Percentiles rank a stretch among this genome's conserved stretches.
phyloP scores from a whole-genome alignment of 352 stramenopile genomes.

The Phytophthora pisi region DNA sequence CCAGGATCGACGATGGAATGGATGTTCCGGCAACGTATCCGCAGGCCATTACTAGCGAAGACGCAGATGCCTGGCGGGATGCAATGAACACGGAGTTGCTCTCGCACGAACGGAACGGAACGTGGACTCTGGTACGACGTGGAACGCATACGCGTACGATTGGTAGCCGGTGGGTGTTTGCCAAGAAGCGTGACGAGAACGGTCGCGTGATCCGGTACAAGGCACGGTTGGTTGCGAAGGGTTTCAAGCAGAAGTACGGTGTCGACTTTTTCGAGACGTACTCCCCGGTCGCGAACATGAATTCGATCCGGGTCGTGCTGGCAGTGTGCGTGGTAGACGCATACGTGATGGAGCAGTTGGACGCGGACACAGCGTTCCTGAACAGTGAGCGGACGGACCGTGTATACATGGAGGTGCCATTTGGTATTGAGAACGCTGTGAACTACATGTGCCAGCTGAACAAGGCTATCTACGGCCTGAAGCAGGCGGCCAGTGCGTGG shows the following conservation, averaged over 20 bases:
- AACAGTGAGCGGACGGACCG: conserved; percentile 19
- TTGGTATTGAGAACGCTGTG: background rate
- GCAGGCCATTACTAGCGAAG: conserved; percentile 7
- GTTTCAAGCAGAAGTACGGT: conserved; percentile 38
- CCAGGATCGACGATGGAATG: background rate
- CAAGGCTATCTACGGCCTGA: conserved; percentile 3
- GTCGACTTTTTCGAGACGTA: conserved; percentile 38
- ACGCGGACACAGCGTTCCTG: conserved; percentile 43
- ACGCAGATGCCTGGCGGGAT: background rate
- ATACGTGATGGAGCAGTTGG: conserved; percentile 35
- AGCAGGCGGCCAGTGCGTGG: background rate
- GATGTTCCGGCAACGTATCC: conserved; percentile 5
- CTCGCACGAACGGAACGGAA: conserved; percentile 5
- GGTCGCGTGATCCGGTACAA: conserved; percentile 42
- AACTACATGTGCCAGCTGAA: background rate
- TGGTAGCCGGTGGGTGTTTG: conserved; percentile 43
- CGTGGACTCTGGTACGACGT: conserved; percentile 11
- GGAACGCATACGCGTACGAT: conserved; percentile 19
- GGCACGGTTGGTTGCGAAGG: conserved; percentile 36
- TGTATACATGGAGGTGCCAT: conserved; percentile 19
- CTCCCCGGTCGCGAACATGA: conserved; percentile 38
- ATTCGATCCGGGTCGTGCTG: conserved; percentile 35
- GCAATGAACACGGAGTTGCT: background rate
- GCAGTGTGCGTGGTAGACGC: conserved; percentile 10
- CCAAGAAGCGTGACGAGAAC: conserved; percentile 38